These are phyloP conservation scores for Pythium myriotylum DNA, from an alignment of 352 stramenopile genomes.

Conservation along the genomic window DNA sequence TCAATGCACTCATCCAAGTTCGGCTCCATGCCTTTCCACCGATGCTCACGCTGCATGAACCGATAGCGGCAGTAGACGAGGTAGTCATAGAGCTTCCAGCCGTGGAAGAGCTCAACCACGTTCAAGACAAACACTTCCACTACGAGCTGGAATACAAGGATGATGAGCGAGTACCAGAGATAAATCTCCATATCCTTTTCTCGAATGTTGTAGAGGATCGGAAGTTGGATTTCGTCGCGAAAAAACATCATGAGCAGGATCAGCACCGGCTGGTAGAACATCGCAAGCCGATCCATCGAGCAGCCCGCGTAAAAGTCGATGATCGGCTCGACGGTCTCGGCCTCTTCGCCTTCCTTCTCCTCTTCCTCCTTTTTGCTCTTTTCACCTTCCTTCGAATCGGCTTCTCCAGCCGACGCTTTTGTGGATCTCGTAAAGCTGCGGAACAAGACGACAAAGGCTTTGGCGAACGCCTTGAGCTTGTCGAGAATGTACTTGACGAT, in stretches of 20 bases:
- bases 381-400: slow-evolving; percentile 25
- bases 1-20: slow-evolving; percentile 98
- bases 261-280: slow-evolving; percentile 95
- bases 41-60: slow-evolving; percentile 95
- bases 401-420: neutral
- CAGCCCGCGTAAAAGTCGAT: slow-evolving; percentile 93
- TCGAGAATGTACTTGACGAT: slow-evolving; percentile 39
- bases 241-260: slow-evolving; percentile 97
- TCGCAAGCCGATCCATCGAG: slow-evolving; percentile 89
- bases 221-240: slow-evolving; percentile 91
- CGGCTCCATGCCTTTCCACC: slow-evolving; percentile 96
- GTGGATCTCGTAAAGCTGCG: slow-evolving; percentile 59
- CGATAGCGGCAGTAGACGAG: slow-evolving; percentile 95
- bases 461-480: slow-evolving; percentile 44
- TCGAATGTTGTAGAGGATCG: slow-evolving; percentile 95
- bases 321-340: slow-evolving; percentile 96
- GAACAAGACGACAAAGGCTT: slow-evolving; percentile 43
- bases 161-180: slow-evolving; percentile 94
- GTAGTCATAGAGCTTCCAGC: slow-evolving; percentile 98
- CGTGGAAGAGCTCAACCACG: slow-evolving; percentile 96
- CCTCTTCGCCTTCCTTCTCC: slow-evolving; percentile 53
- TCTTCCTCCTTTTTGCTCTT: slow-evolving; percentile 39
- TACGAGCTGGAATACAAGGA: slow-evolving; percentile 95
- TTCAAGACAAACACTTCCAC: slow-evolving; percentile 95
- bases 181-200: slow-evolving; percentile 99